Evolutionary conservation across 116 monocot genomes (phyloP).

Genomic region (Iris pallida): DNA sequence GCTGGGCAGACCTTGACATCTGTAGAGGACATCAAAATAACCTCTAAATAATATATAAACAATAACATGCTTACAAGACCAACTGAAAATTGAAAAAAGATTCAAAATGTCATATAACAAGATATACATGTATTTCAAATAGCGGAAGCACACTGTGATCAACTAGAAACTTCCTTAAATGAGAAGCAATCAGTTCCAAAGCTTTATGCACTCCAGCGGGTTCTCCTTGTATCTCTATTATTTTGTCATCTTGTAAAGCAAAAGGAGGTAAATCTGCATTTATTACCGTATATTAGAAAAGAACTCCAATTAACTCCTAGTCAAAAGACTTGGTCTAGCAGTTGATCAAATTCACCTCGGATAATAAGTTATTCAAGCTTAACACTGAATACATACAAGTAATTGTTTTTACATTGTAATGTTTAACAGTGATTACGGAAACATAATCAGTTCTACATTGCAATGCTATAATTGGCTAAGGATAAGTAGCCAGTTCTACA

Average conservation of each 20-base stretch:
- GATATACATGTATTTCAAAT: conserved; percentile 69
- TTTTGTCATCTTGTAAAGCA: conserved; percentile 82
- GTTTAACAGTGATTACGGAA: too few species aligned
- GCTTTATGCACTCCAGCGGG: conserved; percentile 68
- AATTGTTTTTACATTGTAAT: too few species aligned
- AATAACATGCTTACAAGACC: not conserved
- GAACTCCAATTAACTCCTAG: too few species aligned
- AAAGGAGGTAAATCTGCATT: conserved; percentile 69
- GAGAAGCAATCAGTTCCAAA: conserved; percentile 61
- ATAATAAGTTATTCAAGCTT: too few species aligned
- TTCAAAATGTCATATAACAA: not conserved
- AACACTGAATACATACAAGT: too few species aligned
- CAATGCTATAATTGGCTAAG: too few species aligned
- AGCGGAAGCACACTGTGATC: conserved; percentile 78
- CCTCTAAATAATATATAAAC: not conserved
- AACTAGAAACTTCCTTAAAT: conserved; percentile 87
- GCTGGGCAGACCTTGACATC: conserved; percentile 52
- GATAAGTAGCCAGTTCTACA: too few species aligned
- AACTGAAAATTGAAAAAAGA: not conserved
- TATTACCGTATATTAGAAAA: too few species aligned
- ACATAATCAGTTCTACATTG: too few species aligned
- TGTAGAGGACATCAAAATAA: conserved; percentile 13
- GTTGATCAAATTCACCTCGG: too few species aligned
- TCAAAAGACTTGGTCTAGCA: too few species aligned
- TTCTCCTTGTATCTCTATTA: conserved; percentile 89